Evolutionary conservation across 352 stramenopile genomes (phyloP), one percentile per base, ranked within the genome.

Genomic region (Phytophthora brassicae): DNA sequence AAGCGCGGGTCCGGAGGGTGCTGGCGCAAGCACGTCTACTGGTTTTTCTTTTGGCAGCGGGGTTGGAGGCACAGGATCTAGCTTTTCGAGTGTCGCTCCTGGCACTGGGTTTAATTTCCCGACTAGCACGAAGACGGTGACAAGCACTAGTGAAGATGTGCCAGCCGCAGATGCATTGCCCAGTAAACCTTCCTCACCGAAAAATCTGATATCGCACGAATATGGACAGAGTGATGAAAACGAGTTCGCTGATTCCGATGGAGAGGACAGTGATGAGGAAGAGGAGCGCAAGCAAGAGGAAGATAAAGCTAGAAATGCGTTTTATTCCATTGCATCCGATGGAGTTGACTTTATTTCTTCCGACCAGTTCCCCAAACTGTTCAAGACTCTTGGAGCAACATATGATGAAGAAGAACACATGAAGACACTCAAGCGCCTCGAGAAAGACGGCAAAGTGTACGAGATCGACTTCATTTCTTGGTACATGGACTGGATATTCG

Each of bases 401-500:
- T 86, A 81, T 56, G 66, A 62, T 22, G 74, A 80, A n/a, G 77
- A 83, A 31, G 68, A 75, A 13, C 77, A 86, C 50, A 70, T 62
- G 5, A 59, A 13, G 29, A 64, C 29, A 26, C 48, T 56, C 19
- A 31, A 45, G 28, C 26, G 22, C 9, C 57, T 55, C 14, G 36
- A 54, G 22, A 53, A 29, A 39, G 28, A 55, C 19, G 60, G 60
- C 0, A 68, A 61, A 43, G 64, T 86, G 11, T 57, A 70, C 23
- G 65, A 75, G 29, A 53, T 61, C 4, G 68, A 74, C 14, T 86
- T 86, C 45, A 49, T 76, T n/a, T 55, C 50, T 6, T 86, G 76
- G 76, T 86, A 86, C 56, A n/a, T 83, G 20, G 45, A 68, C 38
- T 86, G 76, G 76, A 44, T 86, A 16, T 79, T 86, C 42, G 70